phyloP scores from a whole-genome alignment of 352 stramenopile species.

The Globisporangium recalcitrans region DNA sequence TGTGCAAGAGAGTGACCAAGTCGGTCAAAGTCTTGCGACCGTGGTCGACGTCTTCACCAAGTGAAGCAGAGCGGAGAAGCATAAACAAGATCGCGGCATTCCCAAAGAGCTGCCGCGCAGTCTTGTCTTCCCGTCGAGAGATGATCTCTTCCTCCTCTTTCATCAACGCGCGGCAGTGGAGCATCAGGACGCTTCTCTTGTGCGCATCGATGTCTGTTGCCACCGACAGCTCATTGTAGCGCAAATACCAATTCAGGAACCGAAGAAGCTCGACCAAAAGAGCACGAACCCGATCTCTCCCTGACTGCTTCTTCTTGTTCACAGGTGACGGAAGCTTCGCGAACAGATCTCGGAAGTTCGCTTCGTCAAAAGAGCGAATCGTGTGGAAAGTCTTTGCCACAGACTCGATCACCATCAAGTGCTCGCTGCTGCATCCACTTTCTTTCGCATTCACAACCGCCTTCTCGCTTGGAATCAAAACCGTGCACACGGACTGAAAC shows the following conservation, averaged over 20 bases:
- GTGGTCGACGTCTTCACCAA: background rate
- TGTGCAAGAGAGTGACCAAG: conserved; percentile 39
- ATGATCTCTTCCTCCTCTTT: conserved; percentile 67
- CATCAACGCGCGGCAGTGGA: conserved; percentile 44
- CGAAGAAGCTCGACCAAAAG: conserved; percentile 38
- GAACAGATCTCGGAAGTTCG: conserved; percentile 31
- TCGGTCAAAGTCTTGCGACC: conserved; percentile 6
- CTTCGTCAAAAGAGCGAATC: conserved; percentile 29
- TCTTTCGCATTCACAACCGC: background rate
- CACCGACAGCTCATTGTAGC: background rate
- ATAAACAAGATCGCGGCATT: conserved; percentile 52
- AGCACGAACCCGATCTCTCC: conserved; percentile 39
- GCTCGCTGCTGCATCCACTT: background rate
- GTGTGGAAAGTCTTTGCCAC: conserved; percentile 30
- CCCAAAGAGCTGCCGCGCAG: conserved; percentile 37
- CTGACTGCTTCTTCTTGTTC: conserved; percentile 43
- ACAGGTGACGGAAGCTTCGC: conserved; percentile 22
- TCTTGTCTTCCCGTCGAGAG: conserved; percentile 38
- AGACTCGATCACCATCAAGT: conserved; percentile 25
- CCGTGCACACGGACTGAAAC: conserved; percentile 28
- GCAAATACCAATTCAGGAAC: conserved; percentile 29
- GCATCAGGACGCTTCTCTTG: conserved; percentile 36
- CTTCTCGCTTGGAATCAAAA: background rate
- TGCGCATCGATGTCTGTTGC: conserved; percentile 10
- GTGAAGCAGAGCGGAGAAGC: conserved; percentile 16